Conservation (phyloP, 768 basidiomycete species). For the Leccinum obscurum region DNA sequence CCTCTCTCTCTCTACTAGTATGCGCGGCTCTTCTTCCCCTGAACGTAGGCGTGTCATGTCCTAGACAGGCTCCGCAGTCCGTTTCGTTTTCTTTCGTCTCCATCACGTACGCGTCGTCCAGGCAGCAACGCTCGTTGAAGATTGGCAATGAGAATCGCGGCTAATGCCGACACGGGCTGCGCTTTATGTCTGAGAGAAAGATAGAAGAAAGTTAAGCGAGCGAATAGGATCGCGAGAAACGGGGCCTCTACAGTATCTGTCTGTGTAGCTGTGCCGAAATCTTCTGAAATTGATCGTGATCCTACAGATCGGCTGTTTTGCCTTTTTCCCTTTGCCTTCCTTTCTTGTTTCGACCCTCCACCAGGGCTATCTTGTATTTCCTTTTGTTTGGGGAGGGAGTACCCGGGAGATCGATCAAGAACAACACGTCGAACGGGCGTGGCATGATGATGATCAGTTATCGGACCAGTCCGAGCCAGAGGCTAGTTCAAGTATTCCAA, state of each 20-base stretch:
- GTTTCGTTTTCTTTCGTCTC: background rate
- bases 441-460: background rate
- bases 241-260: background rate
- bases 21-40: background rate
- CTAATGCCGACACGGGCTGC: background rate
- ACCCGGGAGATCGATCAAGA: background rate
- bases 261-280: background rate
- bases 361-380: background rate
- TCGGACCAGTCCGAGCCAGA: background rate
- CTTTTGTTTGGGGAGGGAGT: background rate
- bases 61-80: background rate
- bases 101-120: background rate
- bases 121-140: background rate
- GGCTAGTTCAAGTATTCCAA: background rate
- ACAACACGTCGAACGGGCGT: background rate
- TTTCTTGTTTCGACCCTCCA: background rate
- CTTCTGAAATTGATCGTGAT: background rate
- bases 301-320: background rate
- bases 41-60: background rate
- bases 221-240: conserved; percentile 7
- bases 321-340: background rate
- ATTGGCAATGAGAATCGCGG: background rate
- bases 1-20: background rate
- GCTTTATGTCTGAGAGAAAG: background rate
- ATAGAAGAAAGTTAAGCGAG: background rate